Conservation (phyloP, 2,329 filamentous ascomycete species). For the Huntiella omanensis region DNA sequence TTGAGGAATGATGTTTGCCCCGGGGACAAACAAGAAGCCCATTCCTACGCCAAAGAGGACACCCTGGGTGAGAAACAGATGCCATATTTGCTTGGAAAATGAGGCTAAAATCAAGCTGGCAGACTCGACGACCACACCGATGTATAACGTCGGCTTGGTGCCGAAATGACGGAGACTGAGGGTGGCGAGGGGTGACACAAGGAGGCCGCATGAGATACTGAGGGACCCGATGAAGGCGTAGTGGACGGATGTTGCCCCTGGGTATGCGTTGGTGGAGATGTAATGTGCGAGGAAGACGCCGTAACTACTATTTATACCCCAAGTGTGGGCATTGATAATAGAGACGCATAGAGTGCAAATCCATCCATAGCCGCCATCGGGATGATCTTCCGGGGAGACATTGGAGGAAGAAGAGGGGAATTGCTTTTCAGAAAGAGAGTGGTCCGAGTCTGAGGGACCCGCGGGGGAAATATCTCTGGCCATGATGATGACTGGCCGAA, state of each 20-base stretch:
- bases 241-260: slow-evolving; percentile 41
- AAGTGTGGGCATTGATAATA: slow-evolving; percentile 50
- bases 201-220: slow-evolving; percentile 29
- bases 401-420: no score
- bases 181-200: slow-evolving; percentile 51
- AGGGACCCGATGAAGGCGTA: slow-evolving; percentile 55
- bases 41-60: slow-evolving; percentile 61
- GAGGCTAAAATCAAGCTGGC: slow-evolving; percentile 49
- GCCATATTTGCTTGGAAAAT: slow-evolving; percentile 51
- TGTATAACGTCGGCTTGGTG: slow-evolving; percentile 42
- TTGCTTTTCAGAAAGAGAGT: no score
- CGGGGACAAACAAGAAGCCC: slow-evolving; percentile 56
- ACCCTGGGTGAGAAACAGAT: slow-evolving; percentile 58
- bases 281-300: slow-evolving; percentile 38
- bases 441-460: no score
- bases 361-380: slow-evolving; percentile 41
- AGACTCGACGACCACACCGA: slow-evolving; percentile 46
- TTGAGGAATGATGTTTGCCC: slow-evolving; percentile 48
- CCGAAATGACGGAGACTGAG: slow-evolving; percentile 39
- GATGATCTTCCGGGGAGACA: slow-evolving; percentile 17
- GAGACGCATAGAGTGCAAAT: slow-evolving; percentile 21
- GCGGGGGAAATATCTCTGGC: no score
- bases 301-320: slow-evolving; percentile 44
- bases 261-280: slow-evolving; percentile 38
- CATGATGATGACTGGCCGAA: no score